Base-by-base conservation (phyloP, 257 asterid genomes). In the Plantago elongata region DNA sequence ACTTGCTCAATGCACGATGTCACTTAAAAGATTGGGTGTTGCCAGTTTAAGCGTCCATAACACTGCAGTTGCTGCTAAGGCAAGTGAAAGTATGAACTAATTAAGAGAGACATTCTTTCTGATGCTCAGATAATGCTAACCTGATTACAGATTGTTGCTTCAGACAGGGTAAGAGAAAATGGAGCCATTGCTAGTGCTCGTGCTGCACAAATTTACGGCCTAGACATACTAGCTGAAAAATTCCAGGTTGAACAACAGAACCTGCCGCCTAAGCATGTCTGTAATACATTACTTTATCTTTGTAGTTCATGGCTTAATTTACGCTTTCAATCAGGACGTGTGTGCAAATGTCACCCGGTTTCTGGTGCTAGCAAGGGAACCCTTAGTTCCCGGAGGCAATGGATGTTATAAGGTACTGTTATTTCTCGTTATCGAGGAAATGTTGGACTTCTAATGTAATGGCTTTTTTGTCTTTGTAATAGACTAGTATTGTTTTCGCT, bases 161-260 rank as follows among this genome's bases (percentile, higher is more conserved):
- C 61, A 11, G 12, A 29, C n/a, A 58, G 56, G 27, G 51, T 44
- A 1, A 27, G 56, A 63, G 75, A 51, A 43, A 63, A 63, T 44
- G 75, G 75, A 61, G 75, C 75, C 3, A 58, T 57, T 38, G 75
- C 75, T 3, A 63, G 75, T 43, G 57, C 66, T 44, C 75, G 75
- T 15, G 66, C 66, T 2, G 75, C 70, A 16, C 5, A 63, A 49
- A 49, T 70, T 10, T 70, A 57, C 29, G 70, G 66, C 57, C 70
- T 70, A 18, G 30, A 50, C 16, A 51, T 70, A n/a, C 50, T 63
- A 9, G 57, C 13, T n/a, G n/a, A 57, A 3, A 63, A 51, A 0
- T 56, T 70, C 57, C 75, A 70, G 66, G 16, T 8, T 11, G 27
- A 22, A 22, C 27, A 22, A 1, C 27, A 22, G 27, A 22, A 22